These are phyloP conservation scores for Coemansia sp. DNA, from an alignment of 192 early-diverging fungal genomes.

Conservation along the genomic window DNA sequence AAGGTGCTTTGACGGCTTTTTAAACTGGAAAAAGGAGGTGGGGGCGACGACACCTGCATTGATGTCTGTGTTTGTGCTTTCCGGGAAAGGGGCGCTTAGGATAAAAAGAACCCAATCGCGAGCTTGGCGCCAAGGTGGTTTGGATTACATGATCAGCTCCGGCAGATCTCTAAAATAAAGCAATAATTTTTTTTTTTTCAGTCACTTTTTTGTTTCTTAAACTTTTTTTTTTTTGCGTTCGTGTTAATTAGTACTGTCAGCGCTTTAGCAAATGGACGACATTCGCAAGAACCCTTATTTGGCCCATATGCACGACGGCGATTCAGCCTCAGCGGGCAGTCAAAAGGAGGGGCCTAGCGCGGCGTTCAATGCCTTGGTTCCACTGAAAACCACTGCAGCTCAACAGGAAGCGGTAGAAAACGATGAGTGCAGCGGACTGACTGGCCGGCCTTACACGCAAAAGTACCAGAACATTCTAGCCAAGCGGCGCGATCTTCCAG, in stretches of 20 bases:
- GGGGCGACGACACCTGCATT: neutral
- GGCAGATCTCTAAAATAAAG: neutral
- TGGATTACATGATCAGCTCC: conserved; percentile 3
- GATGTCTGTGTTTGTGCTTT: neutral
- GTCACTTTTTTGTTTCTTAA: neutral
- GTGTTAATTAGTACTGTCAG: neutral
- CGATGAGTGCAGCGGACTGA: conserved; percentile 78
- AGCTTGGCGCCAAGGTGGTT: neutral
- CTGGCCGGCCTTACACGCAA: conserved; percentile 72
- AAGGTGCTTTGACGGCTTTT: neutral
- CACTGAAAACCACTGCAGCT: conserved; percentile 64
- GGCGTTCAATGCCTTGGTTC: conserved; percentile 40
- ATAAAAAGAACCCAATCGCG: neutral
- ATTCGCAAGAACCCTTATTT: conserved; percentile 53
- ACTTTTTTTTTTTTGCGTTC: neutral
- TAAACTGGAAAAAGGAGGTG: neutral
- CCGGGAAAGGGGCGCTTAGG: neutral
- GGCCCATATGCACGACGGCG: conserved; percentile 48
- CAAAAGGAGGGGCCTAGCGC: conserved; percentile 8
- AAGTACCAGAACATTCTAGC: conserved; percentile 87
- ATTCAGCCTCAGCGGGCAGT: conserved; percentile 2
- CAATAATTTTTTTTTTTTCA: neutral
- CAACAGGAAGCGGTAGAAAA: conserved; percentile 83
- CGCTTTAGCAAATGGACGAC: conserved; percentile 25
- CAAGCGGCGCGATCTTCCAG: conserved; percentile 88